A percentile compares a stretch with the other conserved stretches of the same genome.
phyloP scores from a whole-genome alignment of 192 early-diverging fungal genomes.

The Backusella australiensis region DNA sequence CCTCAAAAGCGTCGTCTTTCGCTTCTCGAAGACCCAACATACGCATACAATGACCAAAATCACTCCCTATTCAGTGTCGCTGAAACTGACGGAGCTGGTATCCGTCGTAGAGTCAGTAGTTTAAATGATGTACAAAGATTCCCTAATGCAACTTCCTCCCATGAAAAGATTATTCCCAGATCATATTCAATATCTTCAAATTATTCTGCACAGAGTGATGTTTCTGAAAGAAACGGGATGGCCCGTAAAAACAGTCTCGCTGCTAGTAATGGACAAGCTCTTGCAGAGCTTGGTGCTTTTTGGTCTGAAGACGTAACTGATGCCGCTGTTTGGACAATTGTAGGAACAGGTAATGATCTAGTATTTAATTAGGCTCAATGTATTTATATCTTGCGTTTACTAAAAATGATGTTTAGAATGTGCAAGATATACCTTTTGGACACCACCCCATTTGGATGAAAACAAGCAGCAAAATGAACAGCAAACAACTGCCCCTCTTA shows the following conservation, averaged over 20 bases:
- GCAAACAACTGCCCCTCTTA: constrained; percentile 5
- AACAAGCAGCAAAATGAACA: background rate
- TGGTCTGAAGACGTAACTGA: constrained; percentile 81
- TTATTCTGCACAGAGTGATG: background rate
- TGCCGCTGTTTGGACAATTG: constrained; percentile 88
- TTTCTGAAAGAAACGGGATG: background rate
- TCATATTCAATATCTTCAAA: background rate
- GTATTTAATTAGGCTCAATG: background rate
- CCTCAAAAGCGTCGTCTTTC: constrained; percentile 4
- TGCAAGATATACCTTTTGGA: constrained; percentile 54
- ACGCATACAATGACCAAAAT: background rate
- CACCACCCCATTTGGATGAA: constrained; percentile 26
- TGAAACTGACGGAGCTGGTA: background rate
- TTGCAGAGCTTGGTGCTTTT: constrained; percentile 36
- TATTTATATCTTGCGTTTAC: background rate
- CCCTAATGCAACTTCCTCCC: background rate
- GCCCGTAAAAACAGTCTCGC: constrained; percentile 23
- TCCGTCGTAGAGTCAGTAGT: constrained; percentile 53
- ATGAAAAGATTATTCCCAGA: background rate
- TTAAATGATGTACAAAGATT: constrained; percentile 32
- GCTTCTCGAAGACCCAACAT: background rate
- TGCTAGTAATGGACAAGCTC: constrained; percentile 1
- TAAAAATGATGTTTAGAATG: constrained; percentile 33
- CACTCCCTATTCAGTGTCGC: background rate
- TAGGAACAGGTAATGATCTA: constrained; percentile 58